These are phyloP conservation scores for Stephanodiscus minutulus DNA, from an alignment of 108 stramenopile species.

Conservation along the genomic window DNA sequence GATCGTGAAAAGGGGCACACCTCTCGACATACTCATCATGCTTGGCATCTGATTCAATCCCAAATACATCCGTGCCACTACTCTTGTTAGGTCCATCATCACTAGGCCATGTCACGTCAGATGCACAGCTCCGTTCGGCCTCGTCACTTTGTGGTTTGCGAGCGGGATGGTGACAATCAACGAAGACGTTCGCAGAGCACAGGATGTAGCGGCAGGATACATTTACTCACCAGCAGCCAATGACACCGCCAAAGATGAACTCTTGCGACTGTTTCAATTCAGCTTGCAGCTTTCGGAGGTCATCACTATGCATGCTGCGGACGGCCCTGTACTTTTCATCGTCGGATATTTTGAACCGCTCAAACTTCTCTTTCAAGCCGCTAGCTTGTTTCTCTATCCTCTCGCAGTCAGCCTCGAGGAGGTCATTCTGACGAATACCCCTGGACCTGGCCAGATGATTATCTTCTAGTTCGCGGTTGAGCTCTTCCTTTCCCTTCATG, in stretches of 20 bases:
- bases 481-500: constrained; percentile 48
- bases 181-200: background rate
- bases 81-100: constrained; percentile 7
- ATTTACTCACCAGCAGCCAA: constrained; percentile 30
- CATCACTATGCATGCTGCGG: constrained; percentile 33
- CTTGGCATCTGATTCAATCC: constrained; percentile 2
- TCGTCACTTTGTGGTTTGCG: constrained; percentile 1
- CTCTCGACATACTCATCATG: background rate
- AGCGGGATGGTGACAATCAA: background rate
- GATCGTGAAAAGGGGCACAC: constrained; percentile 1
- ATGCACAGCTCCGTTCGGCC: constrained; percentile 8
- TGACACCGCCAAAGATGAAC: constrained; percentile 38
- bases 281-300: constrained; percentile 32
- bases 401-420: constrained; percentile 48
- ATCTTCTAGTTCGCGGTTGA: constrained; percentile 15
- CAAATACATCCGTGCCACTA: background rate
- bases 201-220: background rate
- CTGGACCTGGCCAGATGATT: constrained; percentile 21
- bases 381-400: constrained; percentile 46
- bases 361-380: constrained; percentile 52
- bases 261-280: constrained; percentile 41
- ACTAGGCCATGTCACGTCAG: constrained; percentile 21
- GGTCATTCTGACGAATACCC: constrained; percentile 28
- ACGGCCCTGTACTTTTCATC: constrained; percentile 45
- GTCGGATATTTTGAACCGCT: constrained; percentile 41